These are phyloP conservation scores for Podaxis mareebaensis DNA, from an alignment of 768 basidiomycete species.

Conservation along the genomic window DNA sequence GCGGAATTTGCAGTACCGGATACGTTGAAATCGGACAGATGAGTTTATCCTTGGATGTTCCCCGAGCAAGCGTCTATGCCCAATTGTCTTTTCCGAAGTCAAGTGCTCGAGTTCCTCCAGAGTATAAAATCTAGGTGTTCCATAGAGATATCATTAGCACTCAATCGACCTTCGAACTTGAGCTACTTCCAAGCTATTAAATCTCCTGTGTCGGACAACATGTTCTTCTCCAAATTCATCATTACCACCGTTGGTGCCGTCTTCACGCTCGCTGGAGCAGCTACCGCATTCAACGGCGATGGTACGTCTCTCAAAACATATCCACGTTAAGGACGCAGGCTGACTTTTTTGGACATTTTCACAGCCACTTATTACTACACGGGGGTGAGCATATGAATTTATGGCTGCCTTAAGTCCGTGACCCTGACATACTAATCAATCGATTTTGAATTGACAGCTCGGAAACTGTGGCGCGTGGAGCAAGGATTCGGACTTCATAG, in stretches of 20 bases:
- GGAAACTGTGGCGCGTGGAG: constrained; percentile 27
- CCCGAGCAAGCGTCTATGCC: background rate
- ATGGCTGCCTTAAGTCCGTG: background rate
- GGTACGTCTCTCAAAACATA: constrained; percentile 15
- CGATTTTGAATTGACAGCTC: constrained; percentile 15
- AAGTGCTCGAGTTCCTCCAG: background rate
- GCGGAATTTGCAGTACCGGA: background rate
- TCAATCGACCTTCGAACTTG: background rate
- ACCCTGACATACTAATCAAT: background rate
- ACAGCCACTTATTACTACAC: constrained; percentile 25
- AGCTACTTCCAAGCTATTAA: background rate
- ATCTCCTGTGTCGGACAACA: background rate
- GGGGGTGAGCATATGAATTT: constrained; percentile 20
- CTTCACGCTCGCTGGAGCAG: constrained; percentile 6
- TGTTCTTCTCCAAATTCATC: constrained; percentile 9
- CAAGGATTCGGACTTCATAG: constrained; percentile 24
- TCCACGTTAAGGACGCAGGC: background rate
- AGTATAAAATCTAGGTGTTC: background rate
- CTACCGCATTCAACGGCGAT: constrained; percentile 19
- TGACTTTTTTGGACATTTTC: constrained; percentile 11
- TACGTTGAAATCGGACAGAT: background rate
- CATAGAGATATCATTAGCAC: background rate
- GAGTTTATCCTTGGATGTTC: background rate
- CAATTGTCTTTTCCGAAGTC: background rate
- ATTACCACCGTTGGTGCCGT: background rate